Evolutionary conservation across 768 basidiomycete species (phyloP).

Genomic region (Pisolithus tinctorius): DNA sequence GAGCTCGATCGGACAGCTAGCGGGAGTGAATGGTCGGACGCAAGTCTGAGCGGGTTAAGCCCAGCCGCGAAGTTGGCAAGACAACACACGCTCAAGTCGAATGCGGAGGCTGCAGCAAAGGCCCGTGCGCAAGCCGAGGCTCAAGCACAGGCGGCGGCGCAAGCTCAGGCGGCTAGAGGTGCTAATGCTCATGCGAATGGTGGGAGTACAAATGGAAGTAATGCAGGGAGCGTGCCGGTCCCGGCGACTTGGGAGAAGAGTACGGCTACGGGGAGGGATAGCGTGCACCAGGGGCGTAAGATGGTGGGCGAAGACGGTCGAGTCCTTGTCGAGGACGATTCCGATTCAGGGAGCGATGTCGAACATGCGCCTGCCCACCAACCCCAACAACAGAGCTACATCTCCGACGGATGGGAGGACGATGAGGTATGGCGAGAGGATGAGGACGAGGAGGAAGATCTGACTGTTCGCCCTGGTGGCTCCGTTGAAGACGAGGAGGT

Average conservation of each 20-base stretch:
- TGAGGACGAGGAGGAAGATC: conserved; percentile 61
- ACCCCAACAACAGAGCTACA: conserved; percentile 33
- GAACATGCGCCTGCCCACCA: conserved; percentile 29
- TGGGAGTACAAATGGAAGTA: conserved; percentile 16
- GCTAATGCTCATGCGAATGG: conserved; percentile 5
- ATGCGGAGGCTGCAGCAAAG: conserved; percentile 44
- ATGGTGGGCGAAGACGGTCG: conserved; percentile 60
- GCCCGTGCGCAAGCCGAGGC: conserved; percentile 30
- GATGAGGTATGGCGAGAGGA: conserved; percentile 74
- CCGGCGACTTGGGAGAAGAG: conserved; percentile 78
- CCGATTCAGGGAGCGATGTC: conserved; percentile 49
- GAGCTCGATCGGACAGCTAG: conserved; percentile 62
- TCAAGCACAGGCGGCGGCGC: conserved; percentile 18
- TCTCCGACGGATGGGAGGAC: conserved; percentile 68
- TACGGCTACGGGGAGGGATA: conserved; percentile 52
- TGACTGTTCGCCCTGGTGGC: conserved; percentile 57
- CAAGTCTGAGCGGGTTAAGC: conserved; percentile 66
- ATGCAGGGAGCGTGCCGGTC: conserved; percentile 33
- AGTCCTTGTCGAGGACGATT: conserved; percentile 68
- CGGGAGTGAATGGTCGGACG: conserved; percentile 48
- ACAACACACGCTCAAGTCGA: conserved; percentile 87
- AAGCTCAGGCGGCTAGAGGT: conserved; percentile 13
- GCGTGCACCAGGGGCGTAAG: conserved; percentile 38
- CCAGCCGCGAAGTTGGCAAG: conserved; percentile 87
- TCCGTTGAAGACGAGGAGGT: conserved; percentile 44